Base-by-base conservation (phyloP, 305 asterid species). In the Caryopteris hybrid region DNA sequence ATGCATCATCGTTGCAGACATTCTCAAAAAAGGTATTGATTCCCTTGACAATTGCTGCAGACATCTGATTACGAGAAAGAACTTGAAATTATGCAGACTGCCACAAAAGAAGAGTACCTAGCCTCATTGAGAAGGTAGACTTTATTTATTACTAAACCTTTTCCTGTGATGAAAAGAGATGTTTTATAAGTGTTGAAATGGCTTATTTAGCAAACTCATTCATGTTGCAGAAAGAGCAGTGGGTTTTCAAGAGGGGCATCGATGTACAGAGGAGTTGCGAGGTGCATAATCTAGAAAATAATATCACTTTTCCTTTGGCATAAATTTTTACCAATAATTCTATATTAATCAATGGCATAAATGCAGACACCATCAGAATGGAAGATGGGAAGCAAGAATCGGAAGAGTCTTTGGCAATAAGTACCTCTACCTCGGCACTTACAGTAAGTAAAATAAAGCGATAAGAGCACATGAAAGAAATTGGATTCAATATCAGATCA, bases 371-470 rank as follows among this genome's bases (percentile, higher is more conserved):
- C 91, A 86, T 68, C 89, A 86, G 56, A 88, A 83, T 56, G 91
- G 96, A 66, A 78, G 86, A 77, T 88, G 96, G 91, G 96, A 88
- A 76, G 93, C 92, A 47, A 76, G 91, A 69, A 86, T 82, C 43
- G 93, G 89, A 27, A 80, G 93, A 81, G 91, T 86, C 57, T 86
- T 84, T 16, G 89, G 94, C 60, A 88, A 86, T 67, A 88, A 88
- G 74, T 88, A 84, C 75, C 89, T 88, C 41, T 83, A 86, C 78
- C 86, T 88, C 20, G 96, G 94, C 74, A 86, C 91, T 62, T 88
- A 81, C 80, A 72, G 96, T 88, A 79, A 86, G 94, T 80, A 64
- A 65, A 61, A 52, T 55, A 82, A 78, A 76, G 76, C 85, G 25
- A 70, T 3, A 39, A 73, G 16, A 27, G 23, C 29, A 36, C 38